phyloP scores from a whole-genome alignment of 2,329 filamentous ascomycete genomes.

The Talaromyces marneffei region DNA sequence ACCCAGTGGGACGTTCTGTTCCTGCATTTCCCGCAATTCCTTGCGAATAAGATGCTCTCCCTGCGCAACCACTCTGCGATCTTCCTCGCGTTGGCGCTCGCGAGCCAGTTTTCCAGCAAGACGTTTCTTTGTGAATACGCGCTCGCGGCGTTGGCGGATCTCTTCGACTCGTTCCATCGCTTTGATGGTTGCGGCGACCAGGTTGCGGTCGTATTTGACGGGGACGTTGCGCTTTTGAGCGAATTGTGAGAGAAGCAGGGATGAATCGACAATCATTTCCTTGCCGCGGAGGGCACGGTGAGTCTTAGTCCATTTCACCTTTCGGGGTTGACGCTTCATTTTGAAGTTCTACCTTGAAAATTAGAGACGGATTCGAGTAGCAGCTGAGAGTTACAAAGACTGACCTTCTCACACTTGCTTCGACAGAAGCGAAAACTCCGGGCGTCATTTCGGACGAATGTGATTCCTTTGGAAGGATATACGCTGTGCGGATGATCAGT shows the following conservation, averaged over 20 bases:
- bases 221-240: conserved; percentile 89
- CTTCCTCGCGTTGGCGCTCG: conserved; percentile 69
- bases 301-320: conserved; percentile 95
- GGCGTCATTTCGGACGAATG: conserved; percentile 62
- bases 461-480: conserved; percentile 62
- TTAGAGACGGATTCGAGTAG: background rate
- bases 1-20: conserved; percentile 30
- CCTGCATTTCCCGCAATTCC: conserved; percentile 54
- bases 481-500: conserved; percentile 26
- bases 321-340: conserved; percentile 96
- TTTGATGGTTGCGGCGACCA: conserved; percentile 77
- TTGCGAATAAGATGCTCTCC: conserved; percentile 88
- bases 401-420: conserved; percentile 57
- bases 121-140: conserved; percentile 87
- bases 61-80: conserved; percentile 82
- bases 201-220: conserved; percentile 89
- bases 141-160: conserved; percentile 76
- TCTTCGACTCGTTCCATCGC: conserved; percentile 89
- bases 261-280: conserved; percentile 87
- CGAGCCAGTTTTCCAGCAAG: conserved; percentile 74
- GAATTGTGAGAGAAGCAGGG: conserved; percentile 66
- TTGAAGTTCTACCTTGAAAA: conserved; percentile 60
- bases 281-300: conserved; percentile 81
- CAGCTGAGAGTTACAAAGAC: background rate
- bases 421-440: conserved; percentile 63